Evolutionary conservation across 441 rosid species (phyloP).

Genomic region (Mallotus japonicus): DNA sequence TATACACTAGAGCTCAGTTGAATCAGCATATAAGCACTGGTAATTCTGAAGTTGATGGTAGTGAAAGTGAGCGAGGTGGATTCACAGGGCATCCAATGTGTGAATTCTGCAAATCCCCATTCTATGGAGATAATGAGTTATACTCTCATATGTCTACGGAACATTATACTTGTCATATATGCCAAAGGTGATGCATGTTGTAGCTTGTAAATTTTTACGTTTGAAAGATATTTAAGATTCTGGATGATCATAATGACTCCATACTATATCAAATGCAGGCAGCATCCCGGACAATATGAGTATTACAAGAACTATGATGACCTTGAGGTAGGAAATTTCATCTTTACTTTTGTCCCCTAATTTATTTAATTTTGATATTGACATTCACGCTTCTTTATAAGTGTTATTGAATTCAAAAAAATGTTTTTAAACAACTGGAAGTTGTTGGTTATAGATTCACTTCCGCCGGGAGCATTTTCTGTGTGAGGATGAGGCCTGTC

Average conservation of each 20-base stretch:
- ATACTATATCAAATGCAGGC: conserved; percentile 49
- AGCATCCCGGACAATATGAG: conserved; percentile 84
- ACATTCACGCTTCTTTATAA: neutral
- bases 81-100: conserved; percentile 92
- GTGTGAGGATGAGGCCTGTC: conserved; percentile 93
- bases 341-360: neutral
- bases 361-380: neutral
- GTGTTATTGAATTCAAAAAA: conserved; percentile 7
- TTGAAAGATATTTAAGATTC: neutral
- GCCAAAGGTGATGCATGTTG: conserved; percentile 60
- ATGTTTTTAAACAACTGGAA: conserved; percentile 10
- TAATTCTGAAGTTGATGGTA: conserved; percentile 92
- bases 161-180: conserved; percentile 87
- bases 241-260: neutral
- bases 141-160: conserved; percentile 89
- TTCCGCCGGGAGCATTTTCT: conserved; percentile 84
- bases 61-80: conserved; percentile 95
- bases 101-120: conserved; percentile 79
- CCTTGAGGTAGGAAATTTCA: conserved; percentile 59
- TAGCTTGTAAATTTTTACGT: neutral
- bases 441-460: conserved; percentile 58
- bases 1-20: conserved; percentile 72
- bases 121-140: conserved; percentile 90
- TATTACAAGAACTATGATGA: conserved; percentile 89
- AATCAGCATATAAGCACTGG: conserved; percentile 80